Evolutionary conservation across 2,329 filamentous ascomycete species (phyloP), one percentile per base, ranked within the genome.

Genomic region (Emmonsia crescens): DNA sequence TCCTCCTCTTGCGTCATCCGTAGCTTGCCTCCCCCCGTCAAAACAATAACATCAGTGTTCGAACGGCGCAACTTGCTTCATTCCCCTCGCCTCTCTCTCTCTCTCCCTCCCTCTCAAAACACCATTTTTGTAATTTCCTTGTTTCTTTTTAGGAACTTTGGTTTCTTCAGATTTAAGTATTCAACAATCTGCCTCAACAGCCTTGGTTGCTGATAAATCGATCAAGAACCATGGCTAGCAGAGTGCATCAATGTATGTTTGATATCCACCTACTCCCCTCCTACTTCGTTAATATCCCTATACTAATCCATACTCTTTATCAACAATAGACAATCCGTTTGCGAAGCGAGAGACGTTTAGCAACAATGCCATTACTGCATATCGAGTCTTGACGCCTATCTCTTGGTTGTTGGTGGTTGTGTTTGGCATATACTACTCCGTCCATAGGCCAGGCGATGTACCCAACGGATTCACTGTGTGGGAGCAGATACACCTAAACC

Each of bases 361-460:
- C 64, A 74, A 77, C 36, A 78, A 79, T 64, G 80, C 85, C 58
- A 78, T 96, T 68, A 78, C 84, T 66, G 79, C 84, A 42, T 94
- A 94, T 82, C 91, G 90, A 75, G 76, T 91, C 72, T 77, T 91
- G 64, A 89, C 89, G 3, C 81, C 86, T 51, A 64, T 91, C 58
- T 86, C 86, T 42, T 96, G 89, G 87, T 75, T 90, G 33, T 76
- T 95, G 52, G 83, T 90, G 46, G 78, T 94, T 60, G 74, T 90
- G 68, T 81, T 86, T 58, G 85, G 86, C 62, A 78, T 94, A 72
- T 91, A 89, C 79, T 95, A 94, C 74, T 84, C 84, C 57, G 75
- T 87, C 73, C 76, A 85, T 66, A 75, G 77, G 16, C 89, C 89
- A 0, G 76, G 82, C 59, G 86, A 90, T 75, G 85, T 84, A 66